Base-by-base conservation (phyloP, 192 early-diverging fungal species). In the Umbelopsis isabellina region DNA sequence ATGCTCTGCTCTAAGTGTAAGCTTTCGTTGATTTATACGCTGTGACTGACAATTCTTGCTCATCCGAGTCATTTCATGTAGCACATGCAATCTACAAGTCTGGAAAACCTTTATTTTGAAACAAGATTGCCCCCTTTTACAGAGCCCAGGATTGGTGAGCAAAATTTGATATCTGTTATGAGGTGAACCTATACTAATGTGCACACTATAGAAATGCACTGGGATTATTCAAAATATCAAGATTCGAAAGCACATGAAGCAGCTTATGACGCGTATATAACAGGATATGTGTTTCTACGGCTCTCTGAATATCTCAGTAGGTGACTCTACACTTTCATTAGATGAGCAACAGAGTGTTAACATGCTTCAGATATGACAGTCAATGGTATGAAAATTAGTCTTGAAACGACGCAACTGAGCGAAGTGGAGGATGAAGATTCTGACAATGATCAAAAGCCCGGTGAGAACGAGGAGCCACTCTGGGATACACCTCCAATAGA, bases 221-320 rank as follows among this genome's bases (percentile, higher is more conserved):
- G 68, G 49, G 68, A 46, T 25, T 76, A 68, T 64, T 47, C 72
- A 33, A 67, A 69, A 27, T 80, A 80, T 61, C 61, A 78, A 41
- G 68, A 76, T 11, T 72, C 77, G 1, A 84, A 78, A 47, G 87
- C 87, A 74, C 97, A 98, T 73, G 97, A 98, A 70, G 97, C 97
- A 27, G 97, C 93, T 9, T 98, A 91, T 70, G 97, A 98, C 75
- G 94, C 95, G 2, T 97, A 91, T 72, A 86, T 91, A 46, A 98
- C 97, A 7, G 97, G 97, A 8, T 83, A 86, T 18, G 84, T 87
- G 0, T 96, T 95, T 72, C 77, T 93, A 44, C 84, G 88, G 16
- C 82, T 95, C 73, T 55, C 79, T 33, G 80, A 76, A 21, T 83
- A 71, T 46, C 68, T 86, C 41, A 37, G 72, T 74, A 68, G 15